A percentile compares a stretch with the other conserved stretches of the same genome.
These are phyloP conservation scores for Puccinia brachypodii DNA, from an alignment of 1,284 basidiomycete genomes.

Conservation along the genomic window DNA sequence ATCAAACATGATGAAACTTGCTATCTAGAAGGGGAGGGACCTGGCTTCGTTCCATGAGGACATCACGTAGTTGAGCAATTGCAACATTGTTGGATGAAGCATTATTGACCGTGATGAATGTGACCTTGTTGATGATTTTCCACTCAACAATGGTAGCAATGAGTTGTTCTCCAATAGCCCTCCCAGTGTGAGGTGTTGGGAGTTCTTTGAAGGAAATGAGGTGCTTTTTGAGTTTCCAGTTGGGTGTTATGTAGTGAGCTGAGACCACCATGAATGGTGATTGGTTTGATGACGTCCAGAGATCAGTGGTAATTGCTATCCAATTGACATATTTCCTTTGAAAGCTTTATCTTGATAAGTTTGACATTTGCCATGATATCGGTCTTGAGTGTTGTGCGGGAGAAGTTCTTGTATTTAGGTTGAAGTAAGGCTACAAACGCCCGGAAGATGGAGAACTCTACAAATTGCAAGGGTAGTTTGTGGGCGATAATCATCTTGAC, in stretches of 20 bases:
- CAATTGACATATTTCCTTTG: background rate
- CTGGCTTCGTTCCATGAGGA: background rate
- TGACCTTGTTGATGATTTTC: background rate
- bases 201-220: background rate
- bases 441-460: background rate
- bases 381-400: background rate
- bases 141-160: background rate
- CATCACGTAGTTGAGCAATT: background rate
- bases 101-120: background rate
- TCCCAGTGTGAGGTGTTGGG: background rate
- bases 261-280: background rate
- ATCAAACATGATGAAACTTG: background rate
- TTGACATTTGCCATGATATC: background rate
- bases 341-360: background rate
- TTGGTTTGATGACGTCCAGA: background rate
- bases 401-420: background rate
- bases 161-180: background rate
- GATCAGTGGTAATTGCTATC: background rate
- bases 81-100: background rate
- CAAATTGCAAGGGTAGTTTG: background rate
- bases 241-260: background rate
- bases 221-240: background rate
- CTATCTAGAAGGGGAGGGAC: background rate
- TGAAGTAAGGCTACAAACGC: background rate
- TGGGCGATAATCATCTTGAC: background rate